phyloP scores from a whole-genome alignment of 2,329 filamentous ascomycete genomes.

The Oidium heveae region DNA sequence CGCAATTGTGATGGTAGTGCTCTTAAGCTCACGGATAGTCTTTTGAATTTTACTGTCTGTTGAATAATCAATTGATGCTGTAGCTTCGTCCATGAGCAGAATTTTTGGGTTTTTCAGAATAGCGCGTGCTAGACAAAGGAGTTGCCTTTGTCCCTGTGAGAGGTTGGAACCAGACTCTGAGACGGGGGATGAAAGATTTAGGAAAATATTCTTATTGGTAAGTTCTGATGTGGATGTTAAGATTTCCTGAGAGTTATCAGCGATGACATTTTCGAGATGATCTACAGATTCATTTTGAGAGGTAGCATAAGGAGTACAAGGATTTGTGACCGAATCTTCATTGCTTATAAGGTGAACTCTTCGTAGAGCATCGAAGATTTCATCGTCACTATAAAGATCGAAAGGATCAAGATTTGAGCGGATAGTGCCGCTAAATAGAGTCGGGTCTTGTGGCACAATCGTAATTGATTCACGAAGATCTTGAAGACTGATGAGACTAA shows the following conservation, averaged over 20 bases:
- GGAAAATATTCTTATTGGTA: slow-evolving; percentile 87
- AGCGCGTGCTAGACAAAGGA: slow-evolving; percentile 78
- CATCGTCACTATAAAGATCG: slow-evolving; percentile 61
- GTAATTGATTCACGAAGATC: slow-evolving; percentile 86
- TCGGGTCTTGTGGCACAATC: slow-evolving; percentile 93
- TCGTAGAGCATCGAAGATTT: slow-evolving; percentile 67
- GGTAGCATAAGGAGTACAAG: slow-evolving; percentile 4
- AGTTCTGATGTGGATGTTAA: slow-evolving; percentile 31
- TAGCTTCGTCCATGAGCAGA: slow-evolving; percentile 97
- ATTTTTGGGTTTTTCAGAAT: slow-evolving; percentile 80
- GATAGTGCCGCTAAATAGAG: slow-evolving; percentile 78
- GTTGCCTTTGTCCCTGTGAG: slow-evolving; percentile 85
- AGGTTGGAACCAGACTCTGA: slow-evolving; percentile 83
- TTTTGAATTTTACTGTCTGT: slow-evolving; percentile 93
- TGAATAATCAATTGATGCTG: slow-evolving; percentile 86
- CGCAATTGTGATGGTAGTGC: slow-evolving; percentile 90
- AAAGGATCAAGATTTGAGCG: slow-evolving; percentile 88
- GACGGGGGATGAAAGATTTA: slow-evolving; percentile 60
- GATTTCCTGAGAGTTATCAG: slow-evolving; percentile 1
- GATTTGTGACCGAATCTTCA: slow-evolving; percentile 19
- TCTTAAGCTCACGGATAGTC: slow-evolving; percentile 76
- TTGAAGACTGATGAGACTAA: slow-evolving; percentile 70
- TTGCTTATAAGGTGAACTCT: slow-evolving; percentile 66
- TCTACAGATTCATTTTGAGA: neutral
- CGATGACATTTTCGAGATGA: neutral